phyloP scores from a whole-genome alignment of 2,329 filamentous ascomycete genomes.

The Bipolaris cookei region DNA sequence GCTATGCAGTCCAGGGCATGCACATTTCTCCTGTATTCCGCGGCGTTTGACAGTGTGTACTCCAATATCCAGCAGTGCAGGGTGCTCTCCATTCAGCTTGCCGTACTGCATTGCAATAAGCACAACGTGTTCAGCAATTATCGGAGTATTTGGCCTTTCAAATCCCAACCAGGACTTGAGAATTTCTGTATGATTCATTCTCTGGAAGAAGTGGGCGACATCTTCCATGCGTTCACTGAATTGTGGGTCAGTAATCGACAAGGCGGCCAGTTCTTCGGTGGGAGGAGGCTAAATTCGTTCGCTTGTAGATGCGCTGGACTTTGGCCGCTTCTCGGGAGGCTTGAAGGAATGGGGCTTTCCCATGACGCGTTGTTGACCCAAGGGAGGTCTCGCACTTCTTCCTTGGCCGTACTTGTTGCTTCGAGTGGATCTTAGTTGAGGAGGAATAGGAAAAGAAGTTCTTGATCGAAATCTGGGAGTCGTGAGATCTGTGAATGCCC shows the following conservation, averaged over 20 bases:
- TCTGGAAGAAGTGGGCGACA: background rate
- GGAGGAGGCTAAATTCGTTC: too few relatives aligned
- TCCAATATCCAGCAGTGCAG: background rate
- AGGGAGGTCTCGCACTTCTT: too few relatives aligned
- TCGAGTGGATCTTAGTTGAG: background rate
- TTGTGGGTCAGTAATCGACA: background rate
- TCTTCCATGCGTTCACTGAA: background rate
- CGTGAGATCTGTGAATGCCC: background rate
- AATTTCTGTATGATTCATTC: background rate
- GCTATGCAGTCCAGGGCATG: background rate
- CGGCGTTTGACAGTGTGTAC: background rate
- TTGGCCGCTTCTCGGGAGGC: background rate
- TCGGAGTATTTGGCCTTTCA: background rate
- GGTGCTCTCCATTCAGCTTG: background rate
- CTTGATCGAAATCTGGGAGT: background rate
- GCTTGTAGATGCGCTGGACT: background rate
- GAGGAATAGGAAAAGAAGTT: background rate
- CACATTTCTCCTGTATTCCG: background rate
- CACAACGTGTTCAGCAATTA: background rate
- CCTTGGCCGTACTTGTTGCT: too few relatives aligned
- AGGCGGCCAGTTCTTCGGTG: too few relatives aligned
- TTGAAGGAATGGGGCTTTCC: too few relatives aligned
- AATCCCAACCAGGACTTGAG: constrained; percentile 9
- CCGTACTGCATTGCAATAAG: background rate
- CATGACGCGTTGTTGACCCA: background rate